Evolutionary conservation across 2,329 filamentous ascomycete genomes (phyloP).

Genomic region (Exophiala sp.): DNA sequence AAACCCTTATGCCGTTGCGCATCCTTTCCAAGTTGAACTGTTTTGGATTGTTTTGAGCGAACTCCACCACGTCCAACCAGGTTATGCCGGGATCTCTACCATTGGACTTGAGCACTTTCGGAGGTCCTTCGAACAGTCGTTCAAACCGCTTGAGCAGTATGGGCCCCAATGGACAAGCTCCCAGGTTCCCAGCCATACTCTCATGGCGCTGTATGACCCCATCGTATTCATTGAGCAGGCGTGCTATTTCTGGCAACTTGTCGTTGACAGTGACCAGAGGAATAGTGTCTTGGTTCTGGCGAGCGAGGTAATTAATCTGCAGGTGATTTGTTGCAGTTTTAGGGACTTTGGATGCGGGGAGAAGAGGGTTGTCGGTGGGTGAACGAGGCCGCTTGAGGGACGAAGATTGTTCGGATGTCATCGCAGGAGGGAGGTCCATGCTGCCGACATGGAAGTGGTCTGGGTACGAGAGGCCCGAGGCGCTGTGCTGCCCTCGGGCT

Average conservation of each 20-base stretch:
- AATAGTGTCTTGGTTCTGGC: slow-evolving; percentile 60
- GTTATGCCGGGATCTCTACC: slow-evolving; percentile 63
- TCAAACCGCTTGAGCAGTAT: slow-evolving; percentile 84
- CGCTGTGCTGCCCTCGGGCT: slow-evolving; percentile 23
- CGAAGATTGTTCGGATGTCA: slow-evolving; percentile 36
- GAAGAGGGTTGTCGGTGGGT: slow-evolving; percentile 38
- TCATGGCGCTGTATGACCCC: slow-evolving; percentile 81
- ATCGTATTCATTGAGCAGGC: slow-evolving; percentile 75
- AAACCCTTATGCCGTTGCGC: slow-evolving; percentile 66
- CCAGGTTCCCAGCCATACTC: slow-evolving; percentile 79
- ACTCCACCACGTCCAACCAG: slow-evolving; percentile 83
- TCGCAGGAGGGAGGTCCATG: slow-evolving; percentile 22
- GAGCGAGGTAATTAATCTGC: slow-evolving; percentile 66
- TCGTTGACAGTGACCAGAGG: slow-evolving; percentile 63
- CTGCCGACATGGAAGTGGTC: slow-evolving; percentile 14
- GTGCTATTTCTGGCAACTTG: slow-evolving; percentile 68
- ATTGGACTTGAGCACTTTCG: slow-evolving; percentile 62
- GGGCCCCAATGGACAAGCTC: slow-evolving; percentile 76
- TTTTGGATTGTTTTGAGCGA: slow-evolving; percentile 73
- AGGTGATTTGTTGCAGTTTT: slow-evolving; percentile 56
- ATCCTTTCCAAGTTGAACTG: slow-evolving; percentile 71
- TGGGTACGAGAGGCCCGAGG: slow-evolving; percentile 16
- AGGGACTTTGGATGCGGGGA: slow-evolving; percentile 47
- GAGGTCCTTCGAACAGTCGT: slow-evolving; percentile 77
- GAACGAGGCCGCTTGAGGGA: slow-evolving; percentile 45